Evolutionary conservation across 2,329 filamentous ascomycete genomes (phyloP), one percentile per base, ranked within the genome.

Genomic region (Fusarium secorum): DNA sequence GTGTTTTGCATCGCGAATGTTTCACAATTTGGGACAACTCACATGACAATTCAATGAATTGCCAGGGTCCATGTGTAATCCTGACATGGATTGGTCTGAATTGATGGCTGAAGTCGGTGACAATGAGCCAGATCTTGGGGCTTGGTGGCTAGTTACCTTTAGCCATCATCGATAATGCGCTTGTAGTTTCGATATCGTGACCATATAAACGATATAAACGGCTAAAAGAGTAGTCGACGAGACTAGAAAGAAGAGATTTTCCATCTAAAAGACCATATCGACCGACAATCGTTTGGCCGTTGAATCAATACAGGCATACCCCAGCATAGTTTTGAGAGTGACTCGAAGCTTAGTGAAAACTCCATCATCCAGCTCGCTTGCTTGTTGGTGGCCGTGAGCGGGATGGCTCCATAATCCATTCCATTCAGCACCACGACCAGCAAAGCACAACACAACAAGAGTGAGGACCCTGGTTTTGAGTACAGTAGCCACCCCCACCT

Each of bases 231-330:
- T n/a, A 53, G 39, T 60, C 58, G 39, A 28, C 26, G 35, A 63
- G 49, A 59, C 45, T 35, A 59, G 28, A 63, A 58, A 72, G 30
- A 48, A 57, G 70, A 73, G 41, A 58, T 54, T 55, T 51, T 26
- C 7, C 32, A 45, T 44, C 36, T 52, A 35, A 38, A n/a, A 13
- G 26, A 17, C 28, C 49, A 48, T 44, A 48, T 70, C 35, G 51
- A 71, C 54, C 41, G 59, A 57, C 24, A 57, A 36, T 48, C 62
- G 58, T 67, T 64, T 63, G 60, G 55, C 45, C 28, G 51, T 64
- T 53, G 60, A 64, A 24, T 56, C 42, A 56, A 55, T 63, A 56
- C 68, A 75, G 61, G 73, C 68, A 75, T 66, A 69, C 54, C 73
- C 73, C 51, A 61, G 63, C 48, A 59, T 51, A 28, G 56, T 52